These are phyloP conservation scores for Conidiobolus incongruus DNA, from an alignment of 371 early-diverging fungal species.

Conservation along the genomic window DNA sequence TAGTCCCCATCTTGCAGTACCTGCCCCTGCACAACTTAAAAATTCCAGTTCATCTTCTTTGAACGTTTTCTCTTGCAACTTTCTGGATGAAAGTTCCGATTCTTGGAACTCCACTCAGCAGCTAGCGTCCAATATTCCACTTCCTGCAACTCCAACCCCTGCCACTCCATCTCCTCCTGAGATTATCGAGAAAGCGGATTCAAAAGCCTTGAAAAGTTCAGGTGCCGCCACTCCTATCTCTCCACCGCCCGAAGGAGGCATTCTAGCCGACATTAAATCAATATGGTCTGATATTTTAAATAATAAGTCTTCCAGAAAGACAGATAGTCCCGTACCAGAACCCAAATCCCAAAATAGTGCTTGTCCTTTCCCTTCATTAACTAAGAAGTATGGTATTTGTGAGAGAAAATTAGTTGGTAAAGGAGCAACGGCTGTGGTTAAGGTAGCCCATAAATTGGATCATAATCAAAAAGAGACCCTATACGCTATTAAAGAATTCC, in stretches of 20 bases:
- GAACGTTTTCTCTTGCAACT: not conserved
- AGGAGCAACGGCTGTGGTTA: conserved; percentile 81
- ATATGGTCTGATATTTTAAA: not conserved
- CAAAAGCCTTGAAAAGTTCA: conserved; percentile 2
- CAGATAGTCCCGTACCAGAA: not conserved
- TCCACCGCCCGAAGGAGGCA: too few relatives aligned
- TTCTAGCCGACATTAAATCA: too few relatives aligned
- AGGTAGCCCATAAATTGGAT: conserved; percentile 41
- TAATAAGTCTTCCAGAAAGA: not conserved
- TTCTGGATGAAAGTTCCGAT: not conserved
- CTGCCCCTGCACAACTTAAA: conserved; percentile 1
- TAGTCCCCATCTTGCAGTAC: conserved; percentile 7
- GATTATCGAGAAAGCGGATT: not conserved
- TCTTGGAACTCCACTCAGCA: not conserved
- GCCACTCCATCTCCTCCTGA: too few relatives aligned
- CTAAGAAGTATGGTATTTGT: conserved; percentile 56
- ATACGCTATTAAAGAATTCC: conserved; percentile 78
- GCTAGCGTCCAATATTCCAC: too few relatives aligned
- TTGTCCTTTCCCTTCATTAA: not conserved
- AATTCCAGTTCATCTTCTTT: conserved; percentile 3
- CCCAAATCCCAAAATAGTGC: not conserved
- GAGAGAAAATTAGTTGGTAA: conserved; percentile 59
- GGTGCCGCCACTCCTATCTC: conserved; percentile 2
- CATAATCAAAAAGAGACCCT: conserved; percentile 27
- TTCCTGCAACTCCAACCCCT: too few relatives aligned